Evolutionary conservation across 2,329 filamentous ascomycete genomes (phyloP).

Genomic region (Colletotrichum cuscutae): DNA sequence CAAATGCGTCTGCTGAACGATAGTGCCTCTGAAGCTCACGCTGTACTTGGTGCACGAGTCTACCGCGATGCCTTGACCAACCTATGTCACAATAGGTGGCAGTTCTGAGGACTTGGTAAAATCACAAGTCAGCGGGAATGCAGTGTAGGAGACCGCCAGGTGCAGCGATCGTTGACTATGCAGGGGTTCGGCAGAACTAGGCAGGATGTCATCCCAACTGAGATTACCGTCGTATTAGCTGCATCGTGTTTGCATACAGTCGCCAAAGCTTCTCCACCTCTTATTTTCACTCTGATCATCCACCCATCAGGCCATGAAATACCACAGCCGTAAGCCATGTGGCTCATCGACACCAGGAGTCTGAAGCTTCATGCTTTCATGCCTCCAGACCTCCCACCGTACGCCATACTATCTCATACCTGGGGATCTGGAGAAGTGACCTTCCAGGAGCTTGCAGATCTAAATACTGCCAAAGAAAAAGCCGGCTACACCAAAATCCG

Average conservation of each 20-base stretch:
- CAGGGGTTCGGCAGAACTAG: no score
- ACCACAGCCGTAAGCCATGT: conserved; percentile 35
- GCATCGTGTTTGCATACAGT: background rate
- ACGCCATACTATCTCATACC: conserved; percentile 49
- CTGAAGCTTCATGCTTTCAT: conserved; percentile 37
- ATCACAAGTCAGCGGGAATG: no score
- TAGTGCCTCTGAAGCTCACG: no score
- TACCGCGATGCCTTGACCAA: no score
- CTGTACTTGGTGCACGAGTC: no score
- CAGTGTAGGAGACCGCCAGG: no score
- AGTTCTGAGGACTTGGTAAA: no score
- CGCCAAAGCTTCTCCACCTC: background rate
- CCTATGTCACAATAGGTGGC: no score
- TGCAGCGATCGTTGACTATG: no score
- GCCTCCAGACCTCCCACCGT: conserved; percentile 35
- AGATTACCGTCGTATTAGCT: background rate
- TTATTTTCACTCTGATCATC: background rate
- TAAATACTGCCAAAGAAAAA: background rate
- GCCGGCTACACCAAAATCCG: conserved; percentile 29
- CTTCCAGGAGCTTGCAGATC: conserved; percentile 38
- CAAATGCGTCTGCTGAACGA: no score
- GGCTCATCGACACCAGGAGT: conserved; percentile 39
- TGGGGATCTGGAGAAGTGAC: conserved; percentile 45
- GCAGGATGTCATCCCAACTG: background rate
- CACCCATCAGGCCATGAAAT: background rate